These are phyloP conservation scores for Trichosporon coremiiforme DNA, from an alignment of 1,284 basidiomycete species.

Conservation along the genomic window DNA sequence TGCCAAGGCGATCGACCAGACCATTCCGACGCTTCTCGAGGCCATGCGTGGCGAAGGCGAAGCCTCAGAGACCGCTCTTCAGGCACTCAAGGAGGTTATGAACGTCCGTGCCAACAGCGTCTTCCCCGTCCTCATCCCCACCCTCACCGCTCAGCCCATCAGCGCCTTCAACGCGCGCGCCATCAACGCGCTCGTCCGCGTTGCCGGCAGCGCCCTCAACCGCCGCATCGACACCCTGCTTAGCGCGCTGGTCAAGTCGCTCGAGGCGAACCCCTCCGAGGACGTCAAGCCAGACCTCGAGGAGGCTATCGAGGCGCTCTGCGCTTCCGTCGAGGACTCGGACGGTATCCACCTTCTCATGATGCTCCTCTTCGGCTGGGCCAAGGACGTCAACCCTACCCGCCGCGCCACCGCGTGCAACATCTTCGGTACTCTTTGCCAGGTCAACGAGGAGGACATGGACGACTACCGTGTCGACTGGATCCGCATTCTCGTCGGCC, in stretches of 20 bases:
- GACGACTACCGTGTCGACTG: constrained; percentile 88
- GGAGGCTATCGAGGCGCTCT: constrained; percentile 69
- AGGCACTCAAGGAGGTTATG: constrained; percentile 91
- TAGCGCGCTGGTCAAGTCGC: constrained; percentile 69
- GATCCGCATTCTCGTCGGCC: constrained; percentile 86
- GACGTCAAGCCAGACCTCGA: constrained; percentile 73
- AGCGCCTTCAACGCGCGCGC: constrained; percentile 95
- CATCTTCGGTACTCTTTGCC: constrained; percentile 78
- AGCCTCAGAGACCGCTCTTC: constrained; percentile 88
- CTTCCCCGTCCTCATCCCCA: constrained; percentile 97
- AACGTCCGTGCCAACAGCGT: constrained; percentile 90
- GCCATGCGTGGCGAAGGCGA: constrained; percentile 88
- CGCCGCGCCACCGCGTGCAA: constrained; percentile 77
- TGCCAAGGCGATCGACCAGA: constrained; percentile 90
- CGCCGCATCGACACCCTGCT: constrained; percentile 76
- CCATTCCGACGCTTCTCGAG: constrained; percentile 90
- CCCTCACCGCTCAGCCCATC: constrained; percentile 86
- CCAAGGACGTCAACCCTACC: constrained; percentile 69
- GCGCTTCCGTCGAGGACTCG: constrained; percentile 74
- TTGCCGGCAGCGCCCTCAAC: constrained; percentile 87
- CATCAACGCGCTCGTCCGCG: constrained; percentile 83
- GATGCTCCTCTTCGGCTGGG: constrained; percentile 87
- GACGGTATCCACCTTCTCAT: constrained; percentile 87
- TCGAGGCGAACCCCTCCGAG: constrained; percentile 65
- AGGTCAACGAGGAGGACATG: constrained; percentile 72